Conservation (phyloP, 2,329 filamentous ascomycete genomes). For the Corniculantispora saksenae region DNA sequence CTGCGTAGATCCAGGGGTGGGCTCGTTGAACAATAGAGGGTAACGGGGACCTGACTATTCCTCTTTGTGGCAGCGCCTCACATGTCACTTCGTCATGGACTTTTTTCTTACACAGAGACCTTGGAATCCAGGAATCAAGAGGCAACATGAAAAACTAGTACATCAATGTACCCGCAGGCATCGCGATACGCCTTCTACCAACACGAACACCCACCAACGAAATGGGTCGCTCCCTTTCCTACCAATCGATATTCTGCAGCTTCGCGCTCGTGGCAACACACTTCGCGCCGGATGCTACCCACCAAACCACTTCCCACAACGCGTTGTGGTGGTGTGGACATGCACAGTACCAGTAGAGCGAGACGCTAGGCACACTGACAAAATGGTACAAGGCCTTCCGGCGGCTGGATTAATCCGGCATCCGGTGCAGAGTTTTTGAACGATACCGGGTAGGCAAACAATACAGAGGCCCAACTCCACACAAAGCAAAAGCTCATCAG, state of each 20-base stretch:
- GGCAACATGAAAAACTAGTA: neutral
- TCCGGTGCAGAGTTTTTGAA: constrained; percentile 1
- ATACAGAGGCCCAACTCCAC: neutral
- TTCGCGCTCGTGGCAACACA: neutral
- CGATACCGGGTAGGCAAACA: too few species aligned
- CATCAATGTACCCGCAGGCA: neutral
- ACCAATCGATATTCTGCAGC: neutral
- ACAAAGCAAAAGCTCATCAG: neutral
- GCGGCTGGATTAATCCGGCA: neutral
- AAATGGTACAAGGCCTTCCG: neutral
- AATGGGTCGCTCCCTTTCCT: constrained; percentile 12
- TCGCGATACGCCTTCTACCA: neutral
- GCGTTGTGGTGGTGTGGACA: neutral
- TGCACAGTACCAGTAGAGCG: neutral
- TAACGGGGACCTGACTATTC: neutral
- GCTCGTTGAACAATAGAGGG: neutral
- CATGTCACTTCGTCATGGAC: constrained; percentile 18
- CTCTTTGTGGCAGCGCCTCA: constrained; percentile 16
- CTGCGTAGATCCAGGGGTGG: constrained; percentile 12
- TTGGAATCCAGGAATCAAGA: neutral
- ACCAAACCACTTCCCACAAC: neutral
- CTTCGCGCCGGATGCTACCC: neutral
- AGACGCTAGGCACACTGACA: neutral
- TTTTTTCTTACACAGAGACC: neutral
- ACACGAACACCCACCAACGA: neutral